Evolutionary conservation across 106 monocot genomes (phyloP).

Genomic region (Dendrobium huoshanense): DNA sequence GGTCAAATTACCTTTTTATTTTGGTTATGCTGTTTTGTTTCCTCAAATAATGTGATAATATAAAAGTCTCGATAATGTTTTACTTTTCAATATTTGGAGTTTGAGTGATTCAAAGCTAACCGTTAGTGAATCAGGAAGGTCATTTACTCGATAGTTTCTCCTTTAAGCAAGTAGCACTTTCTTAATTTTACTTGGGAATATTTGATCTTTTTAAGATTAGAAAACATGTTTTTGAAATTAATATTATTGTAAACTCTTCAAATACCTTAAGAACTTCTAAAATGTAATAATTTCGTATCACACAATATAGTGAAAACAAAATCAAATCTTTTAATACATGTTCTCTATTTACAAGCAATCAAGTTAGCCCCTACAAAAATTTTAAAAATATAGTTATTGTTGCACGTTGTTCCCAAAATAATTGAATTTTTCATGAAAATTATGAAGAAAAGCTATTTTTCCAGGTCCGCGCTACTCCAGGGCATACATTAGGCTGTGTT

Average conservation of each 20-base stretch:
- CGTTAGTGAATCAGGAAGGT: not conserved
- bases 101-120: not conserved
- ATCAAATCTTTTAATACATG: not conserved
- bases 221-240: not conserved
- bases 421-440: not conserved
- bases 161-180: not conserved
- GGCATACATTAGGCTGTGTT: constrained; percentile 85
- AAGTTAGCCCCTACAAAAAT: not conserved
- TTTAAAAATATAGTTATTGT: not conserved
- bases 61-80: not conserved
- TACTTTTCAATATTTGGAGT: not conserved
- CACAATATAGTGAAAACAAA: not conserved
- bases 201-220: not conserved
- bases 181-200: not conserved
- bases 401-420: not conserved
- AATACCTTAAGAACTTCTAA: not conserved
- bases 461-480: constrained; percentile 91
- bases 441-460: not conserved
- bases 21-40: not conserved
- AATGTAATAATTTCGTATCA: not conserved
- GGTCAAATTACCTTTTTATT: no score
- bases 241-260: not conserved
- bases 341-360: not conserved
- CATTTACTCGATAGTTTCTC: not conserved
- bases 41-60: not conserved